A percentile compares a stretch with the other conserved stretches of the same genome.
Evolutionary conservation across 208 protist species (phyloP).

Genomic region (Acanthamoeba sp.): DNA sequence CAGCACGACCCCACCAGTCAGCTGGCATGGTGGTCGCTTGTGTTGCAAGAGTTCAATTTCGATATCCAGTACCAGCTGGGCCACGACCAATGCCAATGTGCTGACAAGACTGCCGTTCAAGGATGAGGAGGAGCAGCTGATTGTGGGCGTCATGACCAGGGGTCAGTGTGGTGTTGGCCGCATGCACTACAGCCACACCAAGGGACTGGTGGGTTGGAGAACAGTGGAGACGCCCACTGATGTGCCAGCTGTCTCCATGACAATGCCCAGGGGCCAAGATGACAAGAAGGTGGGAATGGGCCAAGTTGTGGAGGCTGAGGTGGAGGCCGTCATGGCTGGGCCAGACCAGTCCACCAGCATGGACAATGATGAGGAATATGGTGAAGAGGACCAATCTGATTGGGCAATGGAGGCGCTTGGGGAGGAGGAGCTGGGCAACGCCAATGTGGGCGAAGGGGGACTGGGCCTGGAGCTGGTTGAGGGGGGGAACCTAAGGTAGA

Average conservation of each 20-base stretch:
- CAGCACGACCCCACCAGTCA: not conserved
- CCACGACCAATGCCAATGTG: not conserved
- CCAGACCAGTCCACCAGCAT: no score
- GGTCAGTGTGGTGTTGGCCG: not conserved
- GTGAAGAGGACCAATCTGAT: no score
- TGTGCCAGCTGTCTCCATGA: no score
- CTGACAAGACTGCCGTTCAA: not conserved
- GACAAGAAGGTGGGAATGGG: no score
- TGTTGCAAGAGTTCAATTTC: not conserved
- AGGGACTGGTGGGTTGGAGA: not conserved
- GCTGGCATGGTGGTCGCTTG: not conserved
- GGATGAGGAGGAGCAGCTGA: not conserved
- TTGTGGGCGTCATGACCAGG: not conserved
- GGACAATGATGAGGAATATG: no score
- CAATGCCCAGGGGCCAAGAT: no score
- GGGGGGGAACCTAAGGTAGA: not conserved
- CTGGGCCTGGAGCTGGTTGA: not conserved
- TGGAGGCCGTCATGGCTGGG: no score
- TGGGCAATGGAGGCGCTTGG: no score
- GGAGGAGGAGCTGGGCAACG: no score
- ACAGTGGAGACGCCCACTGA: no score
- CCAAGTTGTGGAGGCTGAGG: no score
- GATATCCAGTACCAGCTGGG: not conserved
- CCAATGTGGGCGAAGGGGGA: no score
- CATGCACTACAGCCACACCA: not conserved